phyloP scores from a whole-genome alignment of 2,329 filamentous ascomycete species.

The Eurotiales sp. region DNA sequence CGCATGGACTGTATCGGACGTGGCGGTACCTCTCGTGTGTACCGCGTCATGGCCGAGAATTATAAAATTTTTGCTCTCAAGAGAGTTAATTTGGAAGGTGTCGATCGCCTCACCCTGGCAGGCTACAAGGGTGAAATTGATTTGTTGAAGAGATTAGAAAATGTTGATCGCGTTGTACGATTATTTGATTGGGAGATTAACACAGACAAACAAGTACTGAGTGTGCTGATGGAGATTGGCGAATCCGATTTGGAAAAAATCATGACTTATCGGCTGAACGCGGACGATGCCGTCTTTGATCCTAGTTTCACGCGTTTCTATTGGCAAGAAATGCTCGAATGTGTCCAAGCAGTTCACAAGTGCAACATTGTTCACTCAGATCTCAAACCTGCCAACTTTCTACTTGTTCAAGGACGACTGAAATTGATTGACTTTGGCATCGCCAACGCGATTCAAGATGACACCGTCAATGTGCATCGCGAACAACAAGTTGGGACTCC shows the following conservation, averaged over 20 bases:
- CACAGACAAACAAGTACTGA: conserved; percentile 81
- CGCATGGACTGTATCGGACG: conserved; percentile 86
- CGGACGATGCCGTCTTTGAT: conserved; percentile 73
- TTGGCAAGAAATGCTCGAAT: conserved; percentile 99
- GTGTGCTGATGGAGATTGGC: conserved; percentile 93
- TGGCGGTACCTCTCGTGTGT: conserved; percentile 91
- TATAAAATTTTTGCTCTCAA: conserved; percentile 94
- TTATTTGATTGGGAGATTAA: conserved; percentile 93
- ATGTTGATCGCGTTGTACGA: conserved; percentile 85
- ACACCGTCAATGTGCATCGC: conserved; percentile 95
- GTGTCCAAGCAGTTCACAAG: conserved; percentile 81
- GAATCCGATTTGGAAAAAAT: conserved; percentile 90
- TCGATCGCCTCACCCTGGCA: conserved; percentile 75
- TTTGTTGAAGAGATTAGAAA: conserved; percentile 73
- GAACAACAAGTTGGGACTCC: conserved; percentile 94
- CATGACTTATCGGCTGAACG: conserved; percentile 68
- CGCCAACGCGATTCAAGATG: conserved; percentile 93
- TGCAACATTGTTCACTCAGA: conserved; percentile 95
- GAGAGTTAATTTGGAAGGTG: conserved; percentile 83
- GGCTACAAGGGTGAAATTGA: conserved; percentile 97
- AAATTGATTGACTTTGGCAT: conserved; percentile 99
- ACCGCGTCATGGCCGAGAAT: conserved; percentile 94
- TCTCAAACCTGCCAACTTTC: conserved; percentile 94
- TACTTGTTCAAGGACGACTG: conserved; percentile 81
- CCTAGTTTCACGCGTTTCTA: conserved; percentile 91